Evolutionary conservation across 2,329 filamentous ascomycete species (phyloP), one percentile per base, ranked within the genome.

Genomic region (Penicillium vulpinum): DNA sequence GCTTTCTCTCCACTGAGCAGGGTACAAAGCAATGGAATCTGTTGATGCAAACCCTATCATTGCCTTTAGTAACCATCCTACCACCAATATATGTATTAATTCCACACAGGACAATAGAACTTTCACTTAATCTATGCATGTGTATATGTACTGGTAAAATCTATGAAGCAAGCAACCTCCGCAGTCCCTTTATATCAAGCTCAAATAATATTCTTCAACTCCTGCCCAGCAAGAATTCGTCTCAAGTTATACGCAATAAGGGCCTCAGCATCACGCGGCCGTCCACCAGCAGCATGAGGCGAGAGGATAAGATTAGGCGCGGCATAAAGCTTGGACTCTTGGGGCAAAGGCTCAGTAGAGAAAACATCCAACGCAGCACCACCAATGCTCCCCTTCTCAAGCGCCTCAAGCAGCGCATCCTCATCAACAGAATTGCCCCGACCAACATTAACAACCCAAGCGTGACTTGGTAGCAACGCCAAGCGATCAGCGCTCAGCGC

Each of bases 201-300:
- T 51, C 7, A 52, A 39, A 56, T 56, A 26, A 78, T 66, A 65
- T 88, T 88, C 77, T 78, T 84, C 67, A 88, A 63, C 54, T 77
- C 67, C 75, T 88, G 84, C 1, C 80, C 80, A 1, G 85, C 85
- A 61, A 85, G 61, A 65, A 87, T 85, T 60, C 80, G 75, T 61
- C 84, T 76, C 72, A 88, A 62, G 62, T 88, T 88, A 56, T 84
- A 79, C 39, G 82, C 81, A 59, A 88, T 85, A 66, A 88, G 71
- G 6, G 54, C 54, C 48, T 64, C 77, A 75, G 87, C 84, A 71
- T 86, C 84, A 5, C 54, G 54, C 9, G 86, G 86, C 57, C 86
- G 70, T 60, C 74, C 63, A 53, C 63, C 63, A 13, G 63, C 63
- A 29, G 63, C 63, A 51, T 66, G 63, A 46, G 63, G 63, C 18